Evolutionary conservation across 2,329 filamentous ascomycete genomes (phyloP).

Genomic region (Colletotrichum lini): DNA sequence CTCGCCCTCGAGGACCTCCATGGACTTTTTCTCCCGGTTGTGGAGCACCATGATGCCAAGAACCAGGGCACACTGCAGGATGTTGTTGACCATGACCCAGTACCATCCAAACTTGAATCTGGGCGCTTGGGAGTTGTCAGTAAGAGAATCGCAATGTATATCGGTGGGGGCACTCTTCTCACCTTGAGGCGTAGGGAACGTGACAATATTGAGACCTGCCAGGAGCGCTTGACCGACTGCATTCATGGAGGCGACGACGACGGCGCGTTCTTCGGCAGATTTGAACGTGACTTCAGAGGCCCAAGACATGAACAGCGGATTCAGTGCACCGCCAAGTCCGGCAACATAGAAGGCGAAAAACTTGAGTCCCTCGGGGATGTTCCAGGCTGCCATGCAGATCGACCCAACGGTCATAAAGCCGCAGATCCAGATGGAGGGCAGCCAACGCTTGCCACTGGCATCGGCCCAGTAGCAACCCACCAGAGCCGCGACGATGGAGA

Average conservation of each 20-base stretch:
- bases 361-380: constrained; percentile 66
- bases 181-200: constrained; percentile 27
- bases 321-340: constrained; percentile 18
- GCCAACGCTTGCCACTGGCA: constrained; percentile 75
- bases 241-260: constrained; percentile 29
- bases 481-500: constrained; percentile 72
- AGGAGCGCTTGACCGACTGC: constrained; percentile 22
- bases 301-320: constrained; percentile 28
- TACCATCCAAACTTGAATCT: constrained; percentile 31
- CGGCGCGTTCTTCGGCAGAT: constrained; percentile 21
- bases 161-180: neutral
- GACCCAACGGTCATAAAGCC: constrained; percentile 22
- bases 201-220: constrained; percentile 24
- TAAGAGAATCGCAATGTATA: neutral
- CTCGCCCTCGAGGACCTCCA: constrained; percentile 30
- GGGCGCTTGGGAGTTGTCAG: neutral
- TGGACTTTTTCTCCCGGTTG: constrained; percentile 27
- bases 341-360: constrained; percentile 66
- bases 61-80: constrained; percentile 20
- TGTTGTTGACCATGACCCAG: constrained; percentile 32
- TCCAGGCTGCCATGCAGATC: constrained; percentile 66
- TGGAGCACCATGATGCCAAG: constrained; percentile 36
- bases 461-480: constrained; percentile 72
- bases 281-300: constrained; percentile 25
- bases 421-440: constrained; percentile 49